Evolutionary conservation across 2,329 filamentous ascomycete species (phyloP), one percentile per base, ranked within the genome.

Genomic region (Xylariaceae sp.): DNA sequence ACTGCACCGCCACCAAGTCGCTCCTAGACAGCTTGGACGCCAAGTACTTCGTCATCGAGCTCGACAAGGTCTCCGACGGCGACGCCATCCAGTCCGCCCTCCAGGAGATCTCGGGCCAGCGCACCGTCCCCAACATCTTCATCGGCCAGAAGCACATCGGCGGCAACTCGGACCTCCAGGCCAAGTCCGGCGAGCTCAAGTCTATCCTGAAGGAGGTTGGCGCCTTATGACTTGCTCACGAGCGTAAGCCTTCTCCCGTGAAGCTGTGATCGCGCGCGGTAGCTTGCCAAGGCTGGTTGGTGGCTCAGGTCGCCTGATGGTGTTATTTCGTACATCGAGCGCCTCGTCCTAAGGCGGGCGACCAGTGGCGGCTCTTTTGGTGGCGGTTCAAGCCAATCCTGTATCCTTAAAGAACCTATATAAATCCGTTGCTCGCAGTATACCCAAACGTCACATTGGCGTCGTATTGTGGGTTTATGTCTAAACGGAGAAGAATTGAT

Each of bases 61-160:
- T 99, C 63, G 92, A 99, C 78, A 78, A 92, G 78, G 82, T 90
- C 67, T 80, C 87, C 65, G 93, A 97, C 72, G 93, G 94, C 65
- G 74, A 78, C 66, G 92, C 80, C 10, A 85, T 99, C 71, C 94
- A 99, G 80, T 80, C 85, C 65, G 91, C 92, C 30, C 89, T 99
- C 62, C 75, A 84, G 67, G 83, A 93, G 65, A 84, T 97, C 70
- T 90, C 86, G 59, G 81, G 83, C 74, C 94, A 99, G 82, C 82
- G 86, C 71, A 93, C 90, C 70, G 94, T 99, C 4, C 94, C 94
- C 70, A 97, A 97, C 80, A 89, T 96, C 79, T 97, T 89, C 81
- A 97, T 99, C 77, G 79, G 78, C 68, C 79, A 92, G 79, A 80
- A 95, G 80, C 93, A 97, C 78, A 95, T 99, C 74, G 94, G 94